Evolutionary conservation across 352 stramenopile genomes (phyloP), one percentile per base, ranked within the genome.

Genomic region (Blastocystis sp.): DNA sequence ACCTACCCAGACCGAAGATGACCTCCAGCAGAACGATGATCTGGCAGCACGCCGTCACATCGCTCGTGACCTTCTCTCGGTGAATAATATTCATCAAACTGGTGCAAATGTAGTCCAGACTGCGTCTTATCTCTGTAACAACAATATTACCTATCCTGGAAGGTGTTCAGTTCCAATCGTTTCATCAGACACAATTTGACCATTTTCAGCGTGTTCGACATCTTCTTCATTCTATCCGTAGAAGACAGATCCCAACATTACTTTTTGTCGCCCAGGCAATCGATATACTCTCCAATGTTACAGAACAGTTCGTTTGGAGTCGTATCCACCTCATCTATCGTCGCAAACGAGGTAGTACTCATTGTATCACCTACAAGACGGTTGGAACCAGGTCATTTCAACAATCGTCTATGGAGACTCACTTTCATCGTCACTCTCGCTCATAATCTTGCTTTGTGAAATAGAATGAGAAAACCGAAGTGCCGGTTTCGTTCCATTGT

Each of bases 201-300:
- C 29, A 40, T 63, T 24, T 63, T 40, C n/a, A 81, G 27, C 36
- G 69, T 36, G 8, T 40, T 40, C 9, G 69, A 49, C 36, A 48
- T 40, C 4, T 61, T 65, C 27, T 81, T 81, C 18, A 81, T 44
- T 44, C 69, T 81, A 63, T 29, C 24, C 24, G n/a, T 64, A 11
- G 42, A 21, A 51, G 1, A 6, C 27, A 3, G 14, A 16, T 56
- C 16, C 27, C 18, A 38, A 44, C 6, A 46, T 18, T 9, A 81
- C 69, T 81, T 81, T 29, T 81, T 81, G 27, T 81, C 69, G 18
- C 40, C 56, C 32, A 81, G 49, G 24, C 53, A 61, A 65, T 38
- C 56, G 29, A 81, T 48, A 65, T 81, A 81, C 24, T 81, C 69
- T 21, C 29, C 69, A 42, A 81, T 81, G 36, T 81, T 44, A 4